Evolutionary conservation across 306 rosid species (phyloP).

Genomic region (Calophaca sinica): DNA sequence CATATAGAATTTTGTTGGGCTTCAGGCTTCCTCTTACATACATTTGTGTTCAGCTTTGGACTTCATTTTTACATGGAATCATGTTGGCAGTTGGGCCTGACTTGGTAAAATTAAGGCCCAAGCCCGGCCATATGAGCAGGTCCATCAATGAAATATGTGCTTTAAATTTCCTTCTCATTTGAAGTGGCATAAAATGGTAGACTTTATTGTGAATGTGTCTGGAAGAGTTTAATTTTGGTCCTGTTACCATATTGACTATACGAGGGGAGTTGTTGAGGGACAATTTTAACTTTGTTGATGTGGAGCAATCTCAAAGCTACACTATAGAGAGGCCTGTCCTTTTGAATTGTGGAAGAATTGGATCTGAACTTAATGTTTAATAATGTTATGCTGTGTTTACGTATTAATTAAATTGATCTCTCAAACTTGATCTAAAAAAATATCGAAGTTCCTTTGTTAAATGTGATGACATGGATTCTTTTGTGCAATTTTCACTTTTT

Average conservation of each 20-base stretch:
- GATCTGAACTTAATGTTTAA: constrained; percentile 17
- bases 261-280: neutral
- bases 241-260: constrained; percentile 4
- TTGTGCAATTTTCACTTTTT: constrained; percentile 1
- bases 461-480: neutral
- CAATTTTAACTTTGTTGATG: neutral
- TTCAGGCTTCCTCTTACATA: constrained; percentile 8
- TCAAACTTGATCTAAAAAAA: constrained; percentile 15
- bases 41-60: neutral
- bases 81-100: constrained; percentile 2
- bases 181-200: constrained; percentile 17
- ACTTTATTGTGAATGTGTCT: neutral
- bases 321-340: constrained; percentile 3
- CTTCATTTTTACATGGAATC: neutral
- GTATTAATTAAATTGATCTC: neutral
- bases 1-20: neutral
- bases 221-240: neutral
- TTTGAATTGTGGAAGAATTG: constrained; percentile 14
- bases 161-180: neutral
- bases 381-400: neutral
- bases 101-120: neutral
- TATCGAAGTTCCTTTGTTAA: constrained; percentile 16
- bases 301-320: constrained; percentile 9
- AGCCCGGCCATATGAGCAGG: neutral
- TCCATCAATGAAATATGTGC: constrained; percentile 14